phyloP scores from a whole-genome alignment of 306 rosid genomes.

The Potentilla sterilis region DNA sequence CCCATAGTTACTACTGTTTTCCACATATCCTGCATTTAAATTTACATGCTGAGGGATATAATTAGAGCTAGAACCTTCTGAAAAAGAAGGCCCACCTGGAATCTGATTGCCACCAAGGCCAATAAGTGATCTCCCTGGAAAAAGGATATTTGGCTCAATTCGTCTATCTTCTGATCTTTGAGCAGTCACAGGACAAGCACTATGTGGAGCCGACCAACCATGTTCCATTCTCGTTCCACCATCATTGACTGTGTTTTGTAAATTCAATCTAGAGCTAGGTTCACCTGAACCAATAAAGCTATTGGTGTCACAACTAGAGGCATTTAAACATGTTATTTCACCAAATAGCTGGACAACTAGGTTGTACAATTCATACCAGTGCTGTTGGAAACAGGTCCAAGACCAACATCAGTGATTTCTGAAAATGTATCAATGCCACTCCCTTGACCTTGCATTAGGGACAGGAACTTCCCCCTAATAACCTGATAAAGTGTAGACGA shows the following conservation, averaged over 20 bases:
- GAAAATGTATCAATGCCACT: constrained; percentile 50
- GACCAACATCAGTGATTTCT: constrained; percentile 47
- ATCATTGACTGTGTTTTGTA: constrained; percentile 45
- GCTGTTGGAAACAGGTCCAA: constrained; percentile 53
- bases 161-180: constrained; percentile 50
- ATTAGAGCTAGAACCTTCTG: constrained; percentile 63
- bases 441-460: constrained; percentile 77
- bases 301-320: constrained; percentile 40
- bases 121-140: constrained; percentile 41
- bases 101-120: constrained; percentile 45
- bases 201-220: constrained; percentile 44
- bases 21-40: constrained; percentile 43
- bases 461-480: constrained; percentile 34
- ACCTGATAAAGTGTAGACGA: constrained; percentile 11
- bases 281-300: constrained; percentile 54
- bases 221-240: constrained; percentile 53
- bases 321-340: constrained; percentile 46
- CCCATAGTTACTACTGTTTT: constrained; percentile 37
- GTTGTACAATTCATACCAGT: constrained; percentile 50
- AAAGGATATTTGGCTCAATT: constrained; percentile 41
- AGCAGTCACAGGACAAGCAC: constrained; percentile 44
- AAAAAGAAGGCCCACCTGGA: constrained; percentile 51
- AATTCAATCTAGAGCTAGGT: constrained; percentile 49
- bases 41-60: constrained; percentile 36
- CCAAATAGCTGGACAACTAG: constrained; percentile 55